A percentile compares a stretch with the other conserved stretches of the same genome.
Conservation (phyloP, 75 land plant species). For the Cunninghamia lanceolata region DNA sequence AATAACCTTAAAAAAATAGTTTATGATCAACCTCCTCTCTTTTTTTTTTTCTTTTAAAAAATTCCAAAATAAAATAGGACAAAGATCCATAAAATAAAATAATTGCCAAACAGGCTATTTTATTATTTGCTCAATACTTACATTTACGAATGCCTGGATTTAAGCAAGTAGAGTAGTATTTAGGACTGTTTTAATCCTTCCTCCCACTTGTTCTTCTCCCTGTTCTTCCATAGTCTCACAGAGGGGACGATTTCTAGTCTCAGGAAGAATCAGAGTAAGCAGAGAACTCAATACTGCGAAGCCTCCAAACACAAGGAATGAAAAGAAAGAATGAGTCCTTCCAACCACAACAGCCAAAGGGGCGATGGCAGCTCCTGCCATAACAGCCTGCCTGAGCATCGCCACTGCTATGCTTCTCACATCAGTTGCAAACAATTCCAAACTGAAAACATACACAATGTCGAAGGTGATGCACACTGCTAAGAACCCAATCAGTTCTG, state of each 20-base stretch:
- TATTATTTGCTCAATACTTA: too few relatives aligned
- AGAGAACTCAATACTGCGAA: constrained; percentile 23
- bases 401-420: constrained; percentile 57
- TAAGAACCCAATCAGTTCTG: constrained; percentile 37
- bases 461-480: constrained; percentile 37
- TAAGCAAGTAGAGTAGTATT: background rate
- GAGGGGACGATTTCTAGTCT: constrained; percentile 33
- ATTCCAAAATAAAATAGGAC: too few relatives aligned
- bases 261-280: constrained; percentile 38
- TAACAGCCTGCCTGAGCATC: constrained; percentile 51
- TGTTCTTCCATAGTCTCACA: constrained; percentile 54
- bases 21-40: too few relatives aligned
- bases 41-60: too few relatives aligned
- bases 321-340: constrained; percentile 15
- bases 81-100: too few relatives aligned
- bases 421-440: constrained; percentile 61
- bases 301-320: constrained; percentile 39
- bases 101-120: too few relatives aligned
- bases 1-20: too few relatives aligned
- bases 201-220: constrained; percentile 1
- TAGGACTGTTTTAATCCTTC: background rate
- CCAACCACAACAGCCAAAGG: constrained; percentile 30
- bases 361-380: constrained; percentile 31
- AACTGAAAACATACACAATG: constrained; percentile 29
- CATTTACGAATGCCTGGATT: too few relatives aligned